A percentile compares a stretch with the other conserved stretches of the same genome.
Conservation (phyloP, 306 rosid species). For the Ammopiptanthus mongolicus region DNA sequence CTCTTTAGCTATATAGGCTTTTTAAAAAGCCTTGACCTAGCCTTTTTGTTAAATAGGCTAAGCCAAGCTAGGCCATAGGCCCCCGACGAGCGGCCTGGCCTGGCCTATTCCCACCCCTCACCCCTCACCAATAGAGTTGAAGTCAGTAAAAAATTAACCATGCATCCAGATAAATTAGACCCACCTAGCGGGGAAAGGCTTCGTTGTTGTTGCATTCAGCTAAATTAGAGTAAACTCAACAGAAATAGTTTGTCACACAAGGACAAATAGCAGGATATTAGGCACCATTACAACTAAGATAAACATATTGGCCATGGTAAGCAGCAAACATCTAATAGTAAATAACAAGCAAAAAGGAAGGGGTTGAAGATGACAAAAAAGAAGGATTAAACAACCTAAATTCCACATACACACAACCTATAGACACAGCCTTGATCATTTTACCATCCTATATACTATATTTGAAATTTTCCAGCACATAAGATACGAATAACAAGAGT, state of each 20-base stretch:
- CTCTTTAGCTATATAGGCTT: too few relatives aligned
- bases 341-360: background rate
- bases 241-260: background rate
- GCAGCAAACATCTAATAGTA: background rate
- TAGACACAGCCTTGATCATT: background rate
- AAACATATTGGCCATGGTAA: background rate
- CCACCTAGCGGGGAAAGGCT: too few relatives aligned
- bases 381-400: background rate
- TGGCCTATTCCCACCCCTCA: too few relatives aligned
- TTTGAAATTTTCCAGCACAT: background rate
- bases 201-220: background rate
- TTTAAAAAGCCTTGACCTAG: too few relatives aligned
- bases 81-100: too few relatives aligned
- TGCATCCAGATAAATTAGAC: background rate
- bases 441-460: background rate
- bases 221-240: background rate
- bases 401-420: background rate
- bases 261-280: background rate
- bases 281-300: background rate
- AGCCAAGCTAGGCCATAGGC: too few relatives aligned
- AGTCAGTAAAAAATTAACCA: background rate
- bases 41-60: too few relatives aligned
- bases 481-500: background rate
- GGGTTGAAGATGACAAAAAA: background rate
- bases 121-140: background rate